A percentile compares a stretch with the other conserved stretches of the same genome.
Conservation (phyloP, 208 protist species). For the Angomonas desouzai region DNA sequence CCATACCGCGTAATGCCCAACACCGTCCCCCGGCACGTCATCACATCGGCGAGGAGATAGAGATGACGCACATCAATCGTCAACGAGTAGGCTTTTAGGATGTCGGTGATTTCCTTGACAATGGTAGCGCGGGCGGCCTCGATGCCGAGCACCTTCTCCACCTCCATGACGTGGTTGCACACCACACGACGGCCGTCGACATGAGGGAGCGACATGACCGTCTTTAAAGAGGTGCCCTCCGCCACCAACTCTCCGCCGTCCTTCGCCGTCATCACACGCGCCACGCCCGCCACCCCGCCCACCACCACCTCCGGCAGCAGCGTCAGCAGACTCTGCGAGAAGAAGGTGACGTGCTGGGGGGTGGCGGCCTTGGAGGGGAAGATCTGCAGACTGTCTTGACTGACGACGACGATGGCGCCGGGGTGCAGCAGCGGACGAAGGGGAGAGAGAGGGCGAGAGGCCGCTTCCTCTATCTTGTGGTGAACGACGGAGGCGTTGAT, state of each 20-base stretch:
- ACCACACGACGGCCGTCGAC: constrained; percentile 86
- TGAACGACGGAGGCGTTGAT: constrained; percentile 82
- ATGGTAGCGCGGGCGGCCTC: constrained; percentile 97
- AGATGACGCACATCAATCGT: constrained; percentile 98
- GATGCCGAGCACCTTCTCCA: constrained; percentile 96
- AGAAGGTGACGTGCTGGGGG: constrained; percentile 50
- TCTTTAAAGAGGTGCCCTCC: constrained; percentile 89
- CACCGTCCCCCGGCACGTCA: constrained; percentile 97
- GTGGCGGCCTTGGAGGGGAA: constrained; percentile 51
- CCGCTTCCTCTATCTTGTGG: constrained; percentile 68
- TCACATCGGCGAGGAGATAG: constrained; percentile 98
- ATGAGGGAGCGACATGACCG: constrained; percentile 95
- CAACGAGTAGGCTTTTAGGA: constrained; percentile 96
- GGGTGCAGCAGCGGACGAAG: constrained; percentile 88
- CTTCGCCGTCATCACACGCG: constrained; percentile 95
- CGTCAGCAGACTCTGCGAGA: constrained; percentile 83
- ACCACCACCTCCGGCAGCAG: constrained; percentile 90
- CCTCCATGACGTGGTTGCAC: constrained; percentile 98
- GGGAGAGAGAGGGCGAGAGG: constrained; percentile 63
- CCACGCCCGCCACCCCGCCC: constrained; percentile 91
- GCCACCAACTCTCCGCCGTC: constrained; percentile 83
- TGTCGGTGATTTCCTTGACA: constrained; percentile 96
- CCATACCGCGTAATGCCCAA: constrained; percentile 99
- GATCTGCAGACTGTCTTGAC: constrained; percentile 62
- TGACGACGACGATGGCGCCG: constrained; percentile 61